Evolutionary conservation across 129 eudicot genomes (phyloP).

Genomic region (Helichrysum umbraculigerum): DNA sequence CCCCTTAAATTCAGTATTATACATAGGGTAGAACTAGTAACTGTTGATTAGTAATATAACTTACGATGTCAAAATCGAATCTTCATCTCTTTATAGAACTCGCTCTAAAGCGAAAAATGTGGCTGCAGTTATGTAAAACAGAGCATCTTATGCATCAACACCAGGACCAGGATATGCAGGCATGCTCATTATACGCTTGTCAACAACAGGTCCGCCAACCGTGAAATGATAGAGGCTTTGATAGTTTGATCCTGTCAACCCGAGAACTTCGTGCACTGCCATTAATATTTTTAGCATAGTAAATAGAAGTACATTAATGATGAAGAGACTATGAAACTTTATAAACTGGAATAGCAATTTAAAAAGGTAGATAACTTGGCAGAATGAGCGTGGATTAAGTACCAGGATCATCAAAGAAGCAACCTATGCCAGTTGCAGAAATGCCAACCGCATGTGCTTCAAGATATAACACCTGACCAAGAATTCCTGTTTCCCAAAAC

Average conservation of each 20-base stretch:
- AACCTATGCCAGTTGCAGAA: conserved; percentile 98
- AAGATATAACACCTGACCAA: conserved; percentile 88
- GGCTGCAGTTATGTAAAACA: neutral
- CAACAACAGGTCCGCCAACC: conserved; percentile 77
- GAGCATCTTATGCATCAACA: conserved; percentile 38
- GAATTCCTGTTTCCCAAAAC: conserved; percentile 95
- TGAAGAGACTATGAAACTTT: neutral
- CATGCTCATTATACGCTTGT: conserved; percentile 89
- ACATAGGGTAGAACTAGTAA: no score
- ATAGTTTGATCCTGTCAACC: conserved; percentile 67
- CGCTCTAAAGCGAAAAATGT: neutral
- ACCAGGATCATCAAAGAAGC: conserved; percentile 97
- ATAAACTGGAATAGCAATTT: neutral
- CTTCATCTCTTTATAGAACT: neutral
- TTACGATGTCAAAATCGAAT: neutral
- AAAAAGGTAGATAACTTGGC: neutral
- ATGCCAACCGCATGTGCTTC: conserved; percentile 96
- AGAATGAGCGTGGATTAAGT: conserved; percentile 18
- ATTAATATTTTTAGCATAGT: neutral
- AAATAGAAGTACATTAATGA: neutral
- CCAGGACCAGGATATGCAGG: conserved; percentile 95
- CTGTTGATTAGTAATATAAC: neutral
- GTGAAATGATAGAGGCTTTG: conserved; percentile 95
- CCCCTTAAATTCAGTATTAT: neutral
- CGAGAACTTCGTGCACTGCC: conserved; percentile 89